Evolutionary conservation across 116 monocot genomes (phyloP), one percentile per base, ranked within the genome.

Genomic region (Posidonia oceanica): DNA sequence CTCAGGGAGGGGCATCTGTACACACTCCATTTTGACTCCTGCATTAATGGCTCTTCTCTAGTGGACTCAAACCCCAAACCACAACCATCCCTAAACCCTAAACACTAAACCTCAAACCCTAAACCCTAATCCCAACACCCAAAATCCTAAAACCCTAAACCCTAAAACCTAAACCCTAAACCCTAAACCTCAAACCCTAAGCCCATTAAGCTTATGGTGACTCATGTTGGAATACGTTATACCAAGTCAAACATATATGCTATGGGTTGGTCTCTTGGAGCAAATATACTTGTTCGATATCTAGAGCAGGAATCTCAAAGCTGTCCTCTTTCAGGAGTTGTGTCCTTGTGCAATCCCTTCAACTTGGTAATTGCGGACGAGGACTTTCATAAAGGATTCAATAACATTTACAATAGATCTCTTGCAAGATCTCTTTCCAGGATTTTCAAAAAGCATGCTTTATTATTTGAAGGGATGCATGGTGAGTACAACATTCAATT

Each of bases 281-380:
- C 90, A 68, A 94, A 94, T 73, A 94, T 94, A 82, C 88, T 94
- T 74, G 85, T 90, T 51, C 77, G 80, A 15, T 90, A 84, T 72
- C 70, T 94, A 73, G 94, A 83, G 74, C 90, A 94, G 94, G 86
- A 90, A 73, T 78, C 87, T 66, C 64, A 85, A 51, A 77, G 67
- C 39, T 91, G 84, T 75, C 76, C 81, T 81, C 84, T 95, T 69
- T 88, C 91, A 29, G 95, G 91, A 14, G 95, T 91, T 52, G 91
- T 88, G 17, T 91, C 91, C 51, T 81, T 88, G 66, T 91, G 88
- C 69, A 91, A 95, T 79, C 95, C 95, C 74, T 95, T 95, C 70
- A 83, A 91, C 76, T 80, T 95, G 78, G 84, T 88, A 62, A 84
- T 84, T 77, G 91, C 95, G 61, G 91, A 95, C 75, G 95, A 91